Evolutionary conservation across 192 early-diverging fungal genomes (phyloP), one percentile per base, ranked within the genome.

Genomic region (Radiomyces spectabilis): DNA sequence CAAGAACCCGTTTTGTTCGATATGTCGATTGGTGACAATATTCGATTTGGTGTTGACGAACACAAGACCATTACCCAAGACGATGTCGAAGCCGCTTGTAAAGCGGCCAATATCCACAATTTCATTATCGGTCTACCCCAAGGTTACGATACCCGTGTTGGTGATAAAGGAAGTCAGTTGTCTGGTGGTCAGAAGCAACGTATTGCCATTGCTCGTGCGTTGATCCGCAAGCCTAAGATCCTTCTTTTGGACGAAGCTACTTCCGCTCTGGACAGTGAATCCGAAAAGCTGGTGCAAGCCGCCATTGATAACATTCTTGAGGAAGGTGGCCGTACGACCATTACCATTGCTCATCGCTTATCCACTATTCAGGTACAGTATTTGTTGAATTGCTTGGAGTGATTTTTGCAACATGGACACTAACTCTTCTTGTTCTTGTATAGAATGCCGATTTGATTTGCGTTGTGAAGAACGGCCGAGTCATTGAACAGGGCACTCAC

Each of bases 1-100:
- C 93, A 96, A 60, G 92, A 94, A 69, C 94, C 94, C 8, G 83
- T 90, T 41, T 71, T 96, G 44, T 94, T 95, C 53, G 88, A 92
- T 71, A 69, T 88, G 61, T 74, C 83, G 16, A 86, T 94, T 49
- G 71, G 72, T 18, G 87, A 92, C 15, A 96, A 94, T 73, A 94
- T 96, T 45, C 70, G 72, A 12, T 95, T 87, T 63, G 85, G 83
- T 15, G 42, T 62, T 1, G 60, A 53, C 25, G 57, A 72, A 22
- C 55, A 54, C 1, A 56, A 62, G 27, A 60, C 50, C 8, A 71
- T 71, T 1, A 67, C 75, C 9, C 69, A 76, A 41, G 59, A 62
- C 9, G 71, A 84, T 32, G 65, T 86, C 6, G 75, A 77, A 43
- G 63, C 60, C 8, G 86, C 69, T 1, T 78, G 61, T 32, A 73